Base-by-base conservation (phyloP, 1,139 yeast genomes). In the Lodderomyces theae region DNA sequence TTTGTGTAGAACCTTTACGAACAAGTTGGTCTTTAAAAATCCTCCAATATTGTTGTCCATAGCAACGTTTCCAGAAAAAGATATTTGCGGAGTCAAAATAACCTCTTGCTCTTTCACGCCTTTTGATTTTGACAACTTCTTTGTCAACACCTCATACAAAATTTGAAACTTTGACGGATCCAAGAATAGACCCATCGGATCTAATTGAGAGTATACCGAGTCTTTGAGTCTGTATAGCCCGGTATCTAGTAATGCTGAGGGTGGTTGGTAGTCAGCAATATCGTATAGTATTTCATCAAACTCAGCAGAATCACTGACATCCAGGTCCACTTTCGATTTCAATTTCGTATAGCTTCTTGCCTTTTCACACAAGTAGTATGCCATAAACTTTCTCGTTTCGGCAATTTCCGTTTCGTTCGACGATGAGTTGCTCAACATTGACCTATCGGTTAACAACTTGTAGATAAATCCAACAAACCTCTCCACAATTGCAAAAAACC, bases 1-100 rank as follows among this genome's bases (percentile, higher is more conserved):
- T 51, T 80, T 82, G 50, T 77, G 79, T 8, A 82, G 45, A 35
- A 82, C 58, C 49, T 79, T 80, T 1, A 79, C 80, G 58, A 83
- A 80, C 3, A 63, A 65, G 4, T 56, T 57, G 0, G 81, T 70
- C 51, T 76, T 78, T 8, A 82, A 63, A 49, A 82, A 76, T 0
- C 58, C 56, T 9, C 79, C 81, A n/a, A 84, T 52, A 11, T 62
- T 52, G 2, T 50, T 42, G 30, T 69, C 66, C 48, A 69, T 60
- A 22, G 71, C 49, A 5, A 62, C 64, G 21, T 79, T 78, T 2
- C 60, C 60, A 34, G 78, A 49, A 3, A 45, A 51, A 38, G 61
- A 56, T 10, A 67, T 51, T 6, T 47, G 46, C 0, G 77, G 77
- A 1, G 36, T 39, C 24, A 70, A 51, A 11, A 80, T 65, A 5